Conservation (phyloP, 768 basidiomycete species). For the Candolleomyces aberdarensis region DNA sequence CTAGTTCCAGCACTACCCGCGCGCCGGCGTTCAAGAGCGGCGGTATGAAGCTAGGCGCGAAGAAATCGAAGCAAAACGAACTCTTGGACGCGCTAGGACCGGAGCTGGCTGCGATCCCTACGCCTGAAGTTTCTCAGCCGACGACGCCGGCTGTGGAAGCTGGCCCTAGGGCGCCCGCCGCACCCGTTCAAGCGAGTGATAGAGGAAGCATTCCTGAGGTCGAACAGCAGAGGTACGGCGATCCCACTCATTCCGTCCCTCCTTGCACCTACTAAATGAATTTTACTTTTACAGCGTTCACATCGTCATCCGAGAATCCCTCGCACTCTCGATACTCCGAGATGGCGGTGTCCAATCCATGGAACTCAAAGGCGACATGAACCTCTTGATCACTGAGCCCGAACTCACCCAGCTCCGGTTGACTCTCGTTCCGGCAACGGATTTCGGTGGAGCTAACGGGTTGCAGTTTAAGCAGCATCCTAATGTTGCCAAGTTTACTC, state of each 20-base stretch:
- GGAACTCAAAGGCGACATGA: constrained; percentile 94
- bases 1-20: constrained; percentile 46
- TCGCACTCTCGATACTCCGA: constrained; percentile 78
- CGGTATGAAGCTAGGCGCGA: constrained; percentile 95
- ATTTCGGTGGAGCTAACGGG: constrained; percentile 53
- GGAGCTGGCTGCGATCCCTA: constrained; percentile 40
- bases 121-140: constrained; percentile 43
- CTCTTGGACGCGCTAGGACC: constrained; percentile 85
- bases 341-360: constrained; percentile 90
- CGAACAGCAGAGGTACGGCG: constrained; percentile 64
- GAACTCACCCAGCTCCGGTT: constrained; percentile 71
- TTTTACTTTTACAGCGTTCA: constrained; percentile 60
- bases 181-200: constrained; percentile 34
- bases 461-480: constrained; percentile 98
- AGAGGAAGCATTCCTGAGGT: constrained; percentile 74
- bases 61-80: constrained; percentile 88
- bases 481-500: constrained; percentile 82
- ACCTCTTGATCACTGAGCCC: constrained; percentile 79
- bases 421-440: constrained; percentile 53
- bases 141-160: constrained; percentile 39
- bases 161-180: constrained; percentile 38
- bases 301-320: constrained; percentile 76
- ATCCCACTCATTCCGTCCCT: neutral
- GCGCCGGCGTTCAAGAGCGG: constrained; percentile 86
- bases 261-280: neutral